Percentiles rank a stretch among this genome's conserved stretches.
Evolutionary conservation across 768 basidiomycete genomes (phyloP).

Genomic region (Serendipita sp.): DNA sequence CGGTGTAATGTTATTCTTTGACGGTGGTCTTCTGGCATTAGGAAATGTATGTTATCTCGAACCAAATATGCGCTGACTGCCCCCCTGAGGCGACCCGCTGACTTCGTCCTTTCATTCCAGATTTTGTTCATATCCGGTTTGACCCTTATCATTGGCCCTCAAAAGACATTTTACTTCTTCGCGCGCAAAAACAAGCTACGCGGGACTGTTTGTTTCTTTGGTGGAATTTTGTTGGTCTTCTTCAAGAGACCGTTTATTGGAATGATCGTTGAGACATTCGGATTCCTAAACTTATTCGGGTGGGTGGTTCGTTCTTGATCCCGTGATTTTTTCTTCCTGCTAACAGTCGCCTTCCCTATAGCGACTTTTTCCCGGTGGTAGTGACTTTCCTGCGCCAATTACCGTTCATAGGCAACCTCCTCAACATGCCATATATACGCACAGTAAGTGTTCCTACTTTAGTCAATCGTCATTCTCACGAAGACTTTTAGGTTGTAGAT

Average conservation of each 20-base stretch:
- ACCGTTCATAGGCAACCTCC: constrained; percentile 74
- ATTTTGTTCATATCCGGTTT: constrained; percentile 88
- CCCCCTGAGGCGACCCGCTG: too few relatives aligned
- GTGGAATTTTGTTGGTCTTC: constrained; percentile 86
- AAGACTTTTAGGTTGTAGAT: constrained; percentile 19
- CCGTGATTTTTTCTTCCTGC: background rate
- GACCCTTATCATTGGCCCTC: constrained; percentile 91
- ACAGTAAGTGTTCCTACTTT: constrained; percentile 29
- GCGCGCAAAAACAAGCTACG: constrained; percentile 88
- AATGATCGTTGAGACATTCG: constrained; percentile 86
- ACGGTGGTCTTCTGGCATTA: constrained; percentile 88
- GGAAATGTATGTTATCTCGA: constrained; percentile 63
- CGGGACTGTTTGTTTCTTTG: constrained; percentile 76
- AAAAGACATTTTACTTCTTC: constrained; percentile 97
- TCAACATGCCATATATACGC: constrained; percentile 79
- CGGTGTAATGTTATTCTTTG: constrained; percentile 92
- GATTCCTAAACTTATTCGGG: constrained; percentile 97
- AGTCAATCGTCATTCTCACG: background rate
- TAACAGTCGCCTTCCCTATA: constrained; percentile 23
- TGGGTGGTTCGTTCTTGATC: constrained; percentile 27
- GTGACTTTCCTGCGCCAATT: constrained; percentile 92
- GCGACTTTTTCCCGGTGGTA: constrained; percentile 98
- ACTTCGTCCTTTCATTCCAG: constrained; percentile 26
- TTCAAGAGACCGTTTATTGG: constrained; percentile 91
- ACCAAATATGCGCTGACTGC: too few relatives aligned